phyloP scores from a whole-genome alignment of 2,329 filamentous ascomycete genomes.

The Dactylella cylindrospora region DNA sequence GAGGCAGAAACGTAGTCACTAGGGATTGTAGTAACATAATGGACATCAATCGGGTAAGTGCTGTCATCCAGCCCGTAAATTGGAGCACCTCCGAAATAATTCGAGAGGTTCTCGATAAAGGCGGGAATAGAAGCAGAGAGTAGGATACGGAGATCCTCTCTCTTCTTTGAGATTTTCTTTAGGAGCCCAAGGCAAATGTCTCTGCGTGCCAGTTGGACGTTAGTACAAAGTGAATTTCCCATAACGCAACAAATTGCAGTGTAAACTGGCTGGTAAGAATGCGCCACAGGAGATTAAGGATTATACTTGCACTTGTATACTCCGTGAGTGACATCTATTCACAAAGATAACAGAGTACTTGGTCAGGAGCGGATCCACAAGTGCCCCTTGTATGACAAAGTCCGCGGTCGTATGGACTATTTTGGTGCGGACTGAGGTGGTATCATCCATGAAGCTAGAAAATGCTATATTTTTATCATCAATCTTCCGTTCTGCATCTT shows the following conservation, averaged over 20 bases:
- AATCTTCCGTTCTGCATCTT: too few relatives aligned
- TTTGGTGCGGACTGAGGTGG: slow-evolving; percentile 77
- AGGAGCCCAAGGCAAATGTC: slow-evolving; percentile 86
- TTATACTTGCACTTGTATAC: slow-evolving; percentile 59
- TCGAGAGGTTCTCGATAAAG: slow-evolving; percentile 1
- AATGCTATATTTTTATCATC: slow-evolving; percentile 53
- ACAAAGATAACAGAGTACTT: slow-evolving; percentile 97
- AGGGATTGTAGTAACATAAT: slow-evolving; percentile 61
- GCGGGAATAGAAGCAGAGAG: slow-evolving; percentile 73
- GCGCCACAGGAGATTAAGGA: not conserved
- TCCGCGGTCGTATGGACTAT: slow-evolving; percentile 98
- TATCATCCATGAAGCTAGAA: slow-evolving; percentile 71
- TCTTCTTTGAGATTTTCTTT: slow-evolving; percentile 81
- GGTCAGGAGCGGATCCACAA: slow-evolving; percentile 87
- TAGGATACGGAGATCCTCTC: slow-evolving; percentile 80
- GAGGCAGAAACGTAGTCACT: slow-evolving; percentile 14
- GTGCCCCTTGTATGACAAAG: slow-evolving; percentile 82
- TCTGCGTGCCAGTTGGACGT: slow-evolving; percentile 60
- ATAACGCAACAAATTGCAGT: not conserved
- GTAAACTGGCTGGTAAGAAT: too few relatives aligned
- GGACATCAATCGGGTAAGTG: slow-evolving; percentile 82
- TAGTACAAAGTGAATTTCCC: not conserved
- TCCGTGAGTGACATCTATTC: slow-evolving; percentile 93
- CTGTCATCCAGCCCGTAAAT: slow-evolving; percentile 77
- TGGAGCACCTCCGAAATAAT: slow-evolving; percentile 5